Conservation (phyloP, 108 stramenopile species). For the Skeletonema menzelii region DNA sequence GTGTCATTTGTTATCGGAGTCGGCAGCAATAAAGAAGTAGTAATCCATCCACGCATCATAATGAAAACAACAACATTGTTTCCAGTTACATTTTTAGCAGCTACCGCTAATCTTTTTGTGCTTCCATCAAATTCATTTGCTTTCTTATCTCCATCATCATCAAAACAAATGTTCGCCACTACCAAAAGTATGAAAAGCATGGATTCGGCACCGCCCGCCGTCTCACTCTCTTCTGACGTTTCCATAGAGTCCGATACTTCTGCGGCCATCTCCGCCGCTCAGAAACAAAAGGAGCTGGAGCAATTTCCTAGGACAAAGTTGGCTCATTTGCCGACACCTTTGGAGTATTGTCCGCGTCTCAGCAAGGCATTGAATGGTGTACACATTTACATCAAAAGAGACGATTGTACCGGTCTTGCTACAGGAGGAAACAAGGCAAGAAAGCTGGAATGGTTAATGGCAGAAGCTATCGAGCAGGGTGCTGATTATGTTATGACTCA, state of each 20-base stretch:
- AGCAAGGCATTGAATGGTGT: conserved; percentile 20
- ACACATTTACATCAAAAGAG: conserved; percentile 39
- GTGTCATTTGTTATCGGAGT: too few species aligned
- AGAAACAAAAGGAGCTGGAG: conserved; percentile 1
- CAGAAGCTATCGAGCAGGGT: conserved; percentile 32
- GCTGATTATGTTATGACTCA: conserved; percentile 40
- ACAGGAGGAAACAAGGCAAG: conserved; percentile 46
- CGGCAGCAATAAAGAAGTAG: too few species aligned
- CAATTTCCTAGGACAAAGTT: conserved; percentile 14
- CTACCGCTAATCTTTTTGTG: background rate
- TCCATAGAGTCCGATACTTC: background rate
- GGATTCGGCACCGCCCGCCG: background rate
- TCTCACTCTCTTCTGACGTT: background rate
- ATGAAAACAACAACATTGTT: background rate
- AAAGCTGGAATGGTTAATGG: conserved; percentile 40
- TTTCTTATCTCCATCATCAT: background rate
- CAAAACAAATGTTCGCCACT: background rate
- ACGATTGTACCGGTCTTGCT: conserved; percentile 32
- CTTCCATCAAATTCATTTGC: background rate
- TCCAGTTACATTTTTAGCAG: background rate
- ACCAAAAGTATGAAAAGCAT: background rate
- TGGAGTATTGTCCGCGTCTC: conserved; percentile 27
- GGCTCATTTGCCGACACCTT: conserved; percentile 24
- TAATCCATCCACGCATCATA: background rate
- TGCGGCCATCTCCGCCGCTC: background rate